Percentiles rank a stretch among this genome's conserved stretches.
These are phyloP conservation scores for Boletus reticulatus DNA, from an alignment of 768 basidiomycete species.

Conservation along the genomic window DNA sequence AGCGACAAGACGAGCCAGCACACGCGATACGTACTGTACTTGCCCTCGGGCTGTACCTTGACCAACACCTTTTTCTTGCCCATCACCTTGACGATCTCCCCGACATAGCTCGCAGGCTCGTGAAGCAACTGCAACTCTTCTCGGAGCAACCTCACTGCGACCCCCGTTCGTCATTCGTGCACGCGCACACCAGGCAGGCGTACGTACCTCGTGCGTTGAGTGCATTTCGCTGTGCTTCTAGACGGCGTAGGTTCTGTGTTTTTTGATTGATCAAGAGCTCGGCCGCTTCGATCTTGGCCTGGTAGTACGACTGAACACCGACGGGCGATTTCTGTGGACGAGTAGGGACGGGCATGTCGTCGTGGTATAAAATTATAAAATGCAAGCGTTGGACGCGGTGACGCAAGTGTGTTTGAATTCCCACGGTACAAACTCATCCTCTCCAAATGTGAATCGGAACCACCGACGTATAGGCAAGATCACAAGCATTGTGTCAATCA, in stretches of 20 bases:
- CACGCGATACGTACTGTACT: slow-evolving; percentile 76
- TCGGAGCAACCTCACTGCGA: slow-evolving; percentile 76
- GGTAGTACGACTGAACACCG: slow-evolving; percentile 88
- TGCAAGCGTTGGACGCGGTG: not conserved
- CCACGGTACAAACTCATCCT: too few species aligned
- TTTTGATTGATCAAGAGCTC: slow-evolving; percentile 94
- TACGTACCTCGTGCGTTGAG: slow-evolving; percentile 86
- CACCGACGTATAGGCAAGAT: too few species aligned
- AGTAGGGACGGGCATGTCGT: slow-evolving; percentile 39
- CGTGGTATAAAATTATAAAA: not conserved
- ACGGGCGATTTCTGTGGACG: slow-evolving; percentile 44
- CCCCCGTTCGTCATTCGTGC: not conserved
- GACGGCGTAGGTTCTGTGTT: slow-evolving; percentile 90
- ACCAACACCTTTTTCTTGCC: slow-evolving; percentile 98
- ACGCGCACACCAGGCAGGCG: not conserved
- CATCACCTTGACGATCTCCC: slow-evolving; percentile 98
- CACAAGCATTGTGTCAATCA: too few species aligned
- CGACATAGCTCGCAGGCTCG: slow-evolving; percentile 96
- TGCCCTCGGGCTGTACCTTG: slow-evolving; percentile 98
- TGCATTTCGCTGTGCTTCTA: slow-evolving; percentile 97
- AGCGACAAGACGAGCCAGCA: not conserved
- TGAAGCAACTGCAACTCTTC: slow-evolving; percentile 93
- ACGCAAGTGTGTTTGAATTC: slow-evolving; percentile 1
- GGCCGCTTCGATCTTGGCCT: slow-evolving; percentile 92
- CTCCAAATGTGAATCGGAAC: too few species aligned